Base-by-base conservation (phyloP, 2,329 filamentous ascomycete genomes). In the Venturia pyrina region DNA sequence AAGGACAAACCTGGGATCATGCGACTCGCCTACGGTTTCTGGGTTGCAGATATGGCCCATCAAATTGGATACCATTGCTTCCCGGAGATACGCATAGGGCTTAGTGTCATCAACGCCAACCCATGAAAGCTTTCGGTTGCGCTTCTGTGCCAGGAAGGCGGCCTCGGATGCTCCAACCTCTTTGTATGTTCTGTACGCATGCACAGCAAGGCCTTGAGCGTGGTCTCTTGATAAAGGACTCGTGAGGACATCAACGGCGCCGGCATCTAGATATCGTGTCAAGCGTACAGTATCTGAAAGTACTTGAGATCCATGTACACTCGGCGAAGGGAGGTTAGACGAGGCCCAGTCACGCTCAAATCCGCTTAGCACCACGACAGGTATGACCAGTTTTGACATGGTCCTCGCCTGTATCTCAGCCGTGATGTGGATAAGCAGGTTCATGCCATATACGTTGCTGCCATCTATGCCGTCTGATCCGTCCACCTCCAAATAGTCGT, bases 61-160 rank as follows among this genome's bases (percentile, higher is more conserved):
- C 66, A 97, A 82, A 66, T 88, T 88, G 1, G 91, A 95, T 5
- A 97, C 93, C 91, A 97, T 96, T 62, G 90, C 90, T 78, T 97
- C 93, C 67, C 93, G 84, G 65, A 97, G 79, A 77, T 96, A 96
- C 19, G 91, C 88, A 78, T 92, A 96, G 1, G 92, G 91, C 74
- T 93, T 89, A 70, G 91, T 85, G 70, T 93, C 90, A 72, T 90
- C 86, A 13, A 96, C 84, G 34, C 93, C 92, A 53, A 96, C 91
- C 93, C 93, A 96, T 0, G 93, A 96, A 64, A 91, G 85, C 76
- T 96, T 96, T 65, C 92, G 85, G 57, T 88, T 87, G 70, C 88
- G 87, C 72, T 88, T 89, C 67, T 89, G 81, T 67, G 89, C 88
- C 66, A 92, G 74, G 68, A 92, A 83, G 21, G 87, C 85, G 67